Evolutionary conservation across 2,329 filamentous ascomycete genomes (phyloP).

Genomic region (Sclerotinia subarctica): DNA sequence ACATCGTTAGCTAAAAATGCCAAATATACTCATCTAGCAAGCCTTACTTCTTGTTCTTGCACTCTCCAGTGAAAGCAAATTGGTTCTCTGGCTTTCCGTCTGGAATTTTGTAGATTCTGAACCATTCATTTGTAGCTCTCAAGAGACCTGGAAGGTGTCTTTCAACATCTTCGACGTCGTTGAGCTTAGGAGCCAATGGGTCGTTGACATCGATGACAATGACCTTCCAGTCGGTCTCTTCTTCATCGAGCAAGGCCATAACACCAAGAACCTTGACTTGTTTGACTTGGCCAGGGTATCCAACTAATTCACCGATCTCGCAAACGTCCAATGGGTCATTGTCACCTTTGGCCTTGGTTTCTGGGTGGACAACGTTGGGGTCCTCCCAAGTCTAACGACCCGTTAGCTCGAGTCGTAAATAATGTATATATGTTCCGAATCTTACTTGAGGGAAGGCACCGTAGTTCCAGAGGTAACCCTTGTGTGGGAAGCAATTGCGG

Average conservation of each 20-base stretch:
- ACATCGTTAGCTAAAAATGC: constrained; percentile 22
- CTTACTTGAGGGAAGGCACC: constrained; percentile 96
- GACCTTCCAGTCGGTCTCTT: constrained; percentile 99
- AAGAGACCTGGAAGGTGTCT: constrained; percentile 94
- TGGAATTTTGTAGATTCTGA: constrained; percentile 99
- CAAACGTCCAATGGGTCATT: constrained; percentile 99
- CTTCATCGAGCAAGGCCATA: constrained; percentile 98
- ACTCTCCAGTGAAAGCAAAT: constrained; percentile 99
- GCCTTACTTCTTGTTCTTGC: constrained; percentile 97
- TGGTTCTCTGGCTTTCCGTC: constrained; percentile 99
- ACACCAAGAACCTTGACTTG: constrained; percentile 99
- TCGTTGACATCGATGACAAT: constrained; percentile 99
- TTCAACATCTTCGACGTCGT: constrained; percentile 99
- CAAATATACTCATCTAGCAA: neutral
- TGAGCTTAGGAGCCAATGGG: constrained; percentile 91
- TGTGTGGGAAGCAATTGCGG: constrained; percentile 99
- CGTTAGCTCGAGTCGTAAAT: constrained; percentile 23
- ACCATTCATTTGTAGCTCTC: constrained; percentile 99
- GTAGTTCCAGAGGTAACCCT: constrained; percentile 99
- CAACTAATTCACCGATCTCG: constrained; percentile 98
- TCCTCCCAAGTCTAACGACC: constrained; percentile 88
- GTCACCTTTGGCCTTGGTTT: constrained; percentile 99
- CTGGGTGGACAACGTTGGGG: constrained; percentile 90
- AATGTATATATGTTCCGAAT: neutral
- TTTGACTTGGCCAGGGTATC: constrained; percentile 94